phyloP scores from a whole-genome alignment of 495 filamentous ascomycete species.

The Paragyromitra xinjiangensis region DNA sequence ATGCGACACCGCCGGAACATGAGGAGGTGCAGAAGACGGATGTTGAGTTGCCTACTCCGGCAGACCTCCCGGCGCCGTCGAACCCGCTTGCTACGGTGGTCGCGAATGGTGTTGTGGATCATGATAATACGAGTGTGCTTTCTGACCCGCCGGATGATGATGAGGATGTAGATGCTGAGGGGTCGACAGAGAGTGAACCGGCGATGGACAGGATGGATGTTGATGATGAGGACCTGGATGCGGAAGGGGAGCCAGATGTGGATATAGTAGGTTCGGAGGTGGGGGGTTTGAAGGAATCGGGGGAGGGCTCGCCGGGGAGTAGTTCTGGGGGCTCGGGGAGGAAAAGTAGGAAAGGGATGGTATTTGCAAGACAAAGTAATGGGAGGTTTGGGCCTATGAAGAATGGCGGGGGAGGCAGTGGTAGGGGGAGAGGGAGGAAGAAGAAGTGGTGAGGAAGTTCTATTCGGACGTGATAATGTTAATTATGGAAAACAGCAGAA shows the following conservation, averaged over 20 bases:
- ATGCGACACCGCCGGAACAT: conserved; percentile 15
- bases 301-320: conserved; percentile 35
- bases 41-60: conserved; percentile 22
- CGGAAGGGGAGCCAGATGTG: conserved; percentile 48
- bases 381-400: conserved; percentile 53
- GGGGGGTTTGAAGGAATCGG: conserved; percentile 13
- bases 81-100: neutral
- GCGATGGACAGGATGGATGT: conserved; percentile 56
- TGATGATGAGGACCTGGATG: conserved; percentile 53
- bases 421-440: conserved; percentile 39
- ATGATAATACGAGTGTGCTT: conserved; percentile 55
- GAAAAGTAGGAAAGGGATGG: conserved; percentile 47
- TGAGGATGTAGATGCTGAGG: conserved; percentile 47
- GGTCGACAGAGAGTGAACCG: conserved; percentile 41
- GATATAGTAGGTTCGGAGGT: conserved; percentile 29
- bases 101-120: conserved; percentile 8
- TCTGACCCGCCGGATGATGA: conserved; percentile 55
- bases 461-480: conserved; percentile 40
- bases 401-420: conserved; percentile 22
- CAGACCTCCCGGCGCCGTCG: conserved; percentile 3
- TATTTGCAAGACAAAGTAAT: conserved; percentile 53
- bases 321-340: conserved; percentile 30
- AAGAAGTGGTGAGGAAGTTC: conserved; percentile 37
- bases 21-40: conserved; percentile 21
- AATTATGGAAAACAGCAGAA: conserved; percentile 26